Conservation (phyloP, 2,329 filamentous ascomycete genomes). For the Mariannaea sp. region DNA sequence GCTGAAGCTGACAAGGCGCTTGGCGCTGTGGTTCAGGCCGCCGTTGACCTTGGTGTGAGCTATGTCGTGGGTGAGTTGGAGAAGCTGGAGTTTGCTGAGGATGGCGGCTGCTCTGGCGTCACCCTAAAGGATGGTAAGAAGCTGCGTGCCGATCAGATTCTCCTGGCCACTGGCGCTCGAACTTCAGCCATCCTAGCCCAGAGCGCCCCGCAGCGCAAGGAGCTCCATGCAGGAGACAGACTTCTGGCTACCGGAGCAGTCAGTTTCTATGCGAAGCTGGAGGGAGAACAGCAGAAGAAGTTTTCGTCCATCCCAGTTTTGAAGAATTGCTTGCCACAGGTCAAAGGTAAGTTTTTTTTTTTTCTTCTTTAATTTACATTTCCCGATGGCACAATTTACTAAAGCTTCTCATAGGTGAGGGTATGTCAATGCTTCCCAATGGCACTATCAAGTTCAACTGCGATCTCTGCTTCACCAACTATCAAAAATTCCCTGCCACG, state of each 20-base stretch:
- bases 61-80: slow-evolving; percentile 58
- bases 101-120: slow-evolving; percentile 56
- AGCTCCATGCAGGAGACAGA: slow-evolving; percentile 57
- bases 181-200: slow-evolving; percentile 59
- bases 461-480: slow-evolving; percentile 62
- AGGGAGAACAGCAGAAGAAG: slow-evolving; percentile 51
- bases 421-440: slow-evolving; percentile 51
- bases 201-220: slow-evolving; percentile 52
- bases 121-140: slow-evolving; percentile 50
- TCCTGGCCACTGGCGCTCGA: slow-evolving; percentile 62
- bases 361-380: too few species aligned
- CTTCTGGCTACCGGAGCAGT: slow-evolving; percentile 61
- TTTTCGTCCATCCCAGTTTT: slow-evolving; percentile 60
- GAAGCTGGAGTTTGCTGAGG: slow-evolving; percentile 51
- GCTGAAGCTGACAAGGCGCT: slow-evolving; percentile 62
- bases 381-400: neutral
- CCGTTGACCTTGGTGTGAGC: slow-evolving; percentile 58
- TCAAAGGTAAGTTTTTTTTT: slow-evolving; percentile 48
- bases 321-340: slow-evolving; percentile 48
- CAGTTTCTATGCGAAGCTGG: slow-evolving; percentile 47
- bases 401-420: slow-evolving; percentile 41
- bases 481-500: slow-evolving; percentile 49
- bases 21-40: slow-evolving; percentile 57
- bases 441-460: slow-evolving; percentile 66
- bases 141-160: slow-evolving; percentile 56